Evolutionary conservation across 1,139 yeast genomes (phyloP).

Genomic region (Candida sp.): DNA sequence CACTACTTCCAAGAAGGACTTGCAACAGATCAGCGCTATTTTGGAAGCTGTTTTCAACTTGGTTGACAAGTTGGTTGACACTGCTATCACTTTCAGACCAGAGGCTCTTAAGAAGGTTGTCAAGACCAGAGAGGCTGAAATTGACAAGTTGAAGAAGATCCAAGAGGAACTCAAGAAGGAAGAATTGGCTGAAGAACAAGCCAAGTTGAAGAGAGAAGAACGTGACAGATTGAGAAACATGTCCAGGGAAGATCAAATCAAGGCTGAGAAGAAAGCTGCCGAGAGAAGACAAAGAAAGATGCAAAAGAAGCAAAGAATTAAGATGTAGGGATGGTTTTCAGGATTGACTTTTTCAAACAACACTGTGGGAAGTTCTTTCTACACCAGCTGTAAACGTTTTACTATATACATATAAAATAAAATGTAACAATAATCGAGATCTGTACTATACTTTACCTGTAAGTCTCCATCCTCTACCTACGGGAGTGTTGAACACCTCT

Average conservation of each 20-base stretch:
- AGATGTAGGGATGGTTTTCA: constrained; percentile 26
- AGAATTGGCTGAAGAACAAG: constrained; percentile 67
- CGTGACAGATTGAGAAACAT: constrained; percentile 58
- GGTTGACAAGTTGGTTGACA: constrained; percentile 55
- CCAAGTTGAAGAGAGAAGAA: constrained; percentile 70
- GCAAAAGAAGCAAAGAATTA: constrained; percentile 45
- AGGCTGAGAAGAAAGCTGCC: constrained; percentile 67
- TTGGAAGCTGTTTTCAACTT: constrained; percentile 55
- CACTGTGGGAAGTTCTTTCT: not conserved
- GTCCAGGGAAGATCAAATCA: constrained; percentile 76
- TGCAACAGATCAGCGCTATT: constrained; percentile 50
- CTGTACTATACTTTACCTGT: constrained; percentile 44
- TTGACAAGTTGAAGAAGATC: constrained; percentile 59
- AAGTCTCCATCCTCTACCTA: constrained; percentile 71
- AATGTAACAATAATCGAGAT: constrained; percentile 2
- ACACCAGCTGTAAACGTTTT: not conserved
- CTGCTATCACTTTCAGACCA: constrained; percentile 53
- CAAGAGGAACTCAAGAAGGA: constrained; percentile 69
- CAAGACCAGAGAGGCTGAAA: constrained; percentile 74
- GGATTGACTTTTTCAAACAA: not conserved
- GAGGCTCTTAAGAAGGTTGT: constrained; percentile 80
- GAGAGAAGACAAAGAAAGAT: constrained; percentile 48
- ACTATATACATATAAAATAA: not conserved
- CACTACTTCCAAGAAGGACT: constrained; percentile 49
- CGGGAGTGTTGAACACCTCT: constrained; percentile 72